Base-by-base conservation (phyloP, 1,139 yeast genomes). In the Lodderomyces pseudojiufengensis region DNA sequence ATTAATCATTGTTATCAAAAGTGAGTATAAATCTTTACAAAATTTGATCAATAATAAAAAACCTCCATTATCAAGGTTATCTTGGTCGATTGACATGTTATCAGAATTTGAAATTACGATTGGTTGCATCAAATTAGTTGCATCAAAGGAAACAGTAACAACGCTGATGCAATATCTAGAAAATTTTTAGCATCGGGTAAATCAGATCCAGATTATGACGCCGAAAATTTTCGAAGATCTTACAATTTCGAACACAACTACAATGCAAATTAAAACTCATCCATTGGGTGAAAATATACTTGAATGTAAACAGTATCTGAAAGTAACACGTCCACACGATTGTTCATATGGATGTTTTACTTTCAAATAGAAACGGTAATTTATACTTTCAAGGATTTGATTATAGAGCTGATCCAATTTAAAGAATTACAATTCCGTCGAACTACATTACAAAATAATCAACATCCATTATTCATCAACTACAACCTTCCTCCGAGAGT, bases 31-130 rank as follows among this genome's bases (percentile, higher is more conserved):
- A 14, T 16, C 20, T 4, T 23, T 29, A 15, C 32, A 23, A 13
- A 29, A 29, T 14, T 18, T 33, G n/a, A 23, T 22, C 3, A 23
- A 10, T 2, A n/a, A 11, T 2, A 28, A 12, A 8, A 23, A 23
- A 9, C 36, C 23, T 13, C 32, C 38, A 2, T 15, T 23, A 6
- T 5, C 14, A 6, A 31, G 35, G 21, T 15, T 35, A 3, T 14
- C 36, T 2, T 11, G 38, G 13, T 35, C 36, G 38, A 10, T 35
- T 5, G 38, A 32, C n/a, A 6, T 26, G 2, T 22, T 35, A 14
- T 22, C 29, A 12, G 16, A 31, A 8, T 35, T 31, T 35, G 31
- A 35, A 12, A 11, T 31, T 9, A 26, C 26, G 5, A 12, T 32
- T 18, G 13, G 9, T 3, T 32, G 32, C 24, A n/a, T n/a, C n/a